A percentile compares a stretch with the other conserved stretches of the same genome.
These are phyloP conservation scores for Fusarium fracticaudum DNA, from an alignment of 2,329 filamentous ascomycete genomes.

Conservation along the genomic window DNA sequence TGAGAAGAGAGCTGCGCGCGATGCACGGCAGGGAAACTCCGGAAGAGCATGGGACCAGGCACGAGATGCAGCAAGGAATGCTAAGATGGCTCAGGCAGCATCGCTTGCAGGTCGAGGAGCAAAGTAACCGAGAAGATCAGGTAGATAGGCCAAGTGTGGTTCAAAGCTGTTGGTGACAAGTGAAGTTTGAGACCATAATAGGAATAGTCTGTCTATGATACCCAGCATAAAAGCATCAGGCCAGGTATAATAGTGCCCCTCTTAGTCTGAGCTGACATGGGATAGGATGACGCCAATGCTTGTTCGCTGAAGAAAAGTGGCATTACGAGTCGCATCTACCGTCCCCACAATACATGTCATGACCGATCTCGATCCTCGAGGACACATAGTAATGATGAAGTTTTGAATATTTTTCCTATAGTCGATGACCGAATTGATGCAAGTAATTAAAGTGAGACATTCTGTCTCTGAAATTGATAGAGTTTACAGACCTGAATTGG, in stretches of 20 bases:
- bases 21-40: conserved; percentile 61
- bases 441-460: not conserved
- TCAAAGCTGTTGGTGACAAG: conserved; percentile 6
- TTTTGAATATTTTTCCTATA: not conserved
- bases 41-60: conserved; percentile 66
- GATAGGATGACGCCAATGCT: conserved; percentile 20
- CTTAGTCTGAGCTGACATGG: conserved; percentile 3
- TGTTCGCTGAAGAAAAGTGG: conserved; percentile 27
- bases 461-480: not conserved
- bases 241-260: conserved; percentile 25
- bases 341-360: conserved; percentile 30
- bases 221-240: conserved; percentile 23
- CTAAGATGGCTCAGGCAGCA: conserved; percentile 63
- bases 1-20: conserved; percentile 68
- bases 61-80: conserved; percentile 61
- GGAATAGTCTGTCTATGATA: conserved; percentile 33
- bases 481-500: not conserved
- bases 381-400: conserved; percentile 9
- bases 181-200: conserved; percentile 14
- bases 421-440: not conserved
- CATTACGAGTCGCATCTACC: conserved; percentile 24
- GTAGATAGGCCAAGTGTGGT: conserved; percentile 8
- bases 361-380: conserved; percentile 8
- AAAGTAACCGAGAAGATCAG: conserved; percentile 48
- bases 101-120: conserved; percentile 67